Evolutionary conservation across 1,139 yeast species (phyloP), one percentile per base, ranked within the genome.

Genomic region (Suhomyces coccinellae): DNA sequence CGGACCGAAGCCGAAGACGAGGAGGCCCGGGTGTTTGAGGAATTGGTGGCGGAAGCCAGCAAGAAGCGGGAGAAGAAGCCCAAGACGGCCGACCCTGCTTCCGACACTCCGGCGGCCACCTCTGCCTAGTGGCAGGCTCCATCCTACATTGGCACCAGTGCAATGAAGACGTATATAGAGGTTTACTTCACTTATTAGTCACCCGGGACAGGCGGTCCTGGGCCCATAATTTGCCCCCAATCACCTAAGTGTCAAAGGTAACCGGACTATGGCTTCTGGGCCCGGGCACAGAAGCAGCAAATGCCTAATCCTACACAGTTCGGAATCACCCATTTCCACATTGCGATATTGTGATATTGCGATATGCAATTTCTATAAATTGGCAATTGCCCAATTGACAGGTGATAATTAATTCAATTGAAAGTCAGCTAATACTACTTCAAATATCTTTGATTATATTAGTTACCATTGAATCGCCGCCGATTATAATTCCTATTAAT

Each of bases 21-120:
- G 65, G 98, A 91, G 62, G 96, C 95, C 2, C 80, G 91, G 52
- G 77, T 90, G 17, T 91, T 91, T 63, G 99, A 91, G 66, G 91
- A 88, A 57, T 73, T 91, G 51, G 95, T 91, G 43, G 95, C 97
- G 2, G 96, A 90, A 57, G 96, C 97, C 3, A 83, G 90, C 22
- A 81, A 87, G 67, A 88, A 86, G 71, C 84, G 89, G 65, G 71
- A 79, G 53, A 78, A 80, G 73, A 79, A 76, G 56, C 35, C 43
- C 14, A 40, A 40, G 41, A 20, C 30, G 28, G 26, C 41, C n/a
- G n/a, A n/a, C n/a, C n/a, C n/a, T 1, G 30, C 35, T 13, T 24
- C 22, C 9, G 26, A 32, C 12, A n/a, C 29, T n/a, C 13, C 39
- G 14, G 20, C 9, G 4, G 13, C 16, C 3, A 15, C 32, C 6